These are phyloP conservation scores for Mrakia gelida DNA, from an alignment of 768 basidiomycete species.

Conservation along the genomic window DNA sequence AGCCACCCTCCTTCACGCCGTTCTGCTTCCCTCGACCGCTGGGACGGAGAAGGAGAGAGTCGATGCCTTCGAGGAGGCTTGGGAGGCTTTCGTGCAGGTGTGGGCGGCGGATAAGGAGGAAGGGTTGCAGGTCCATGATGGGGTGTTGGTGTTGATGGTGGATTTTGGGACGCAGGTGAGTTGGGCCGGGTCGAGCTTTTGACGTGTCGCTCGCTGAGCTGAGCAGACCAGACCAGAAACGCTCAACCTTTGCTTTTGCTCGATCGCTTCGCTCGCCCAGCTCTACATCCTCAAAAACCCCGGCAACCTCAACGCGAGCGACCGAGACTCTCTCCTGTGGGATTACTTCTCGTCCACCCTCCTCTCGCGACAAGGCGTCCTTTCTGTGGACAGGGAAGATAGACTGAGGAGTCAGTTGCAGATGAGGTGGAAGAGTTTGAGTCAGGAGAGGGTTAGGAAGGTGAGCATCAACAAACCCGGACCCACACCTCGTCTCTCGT, in stretches of 20 bases:
- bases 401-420: background rate
- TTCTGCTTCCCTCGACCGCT: background rate
- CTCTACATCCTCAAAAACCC: background rate
- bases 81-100: background rate
- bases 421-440: background rate
- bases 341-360: background rate
- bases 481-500: background rate
- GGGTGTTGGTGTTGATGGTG: background rate
- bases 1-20: background rate
- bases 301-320: background rate
- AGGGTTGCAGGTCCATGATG: background rate
- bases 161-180: constrained; percentile 12
- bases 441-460: background rate
- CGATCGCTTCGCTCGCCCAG: background rate
- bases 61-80: background rate
- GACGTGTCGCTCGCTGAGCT: background rate
- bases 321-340: background rate
- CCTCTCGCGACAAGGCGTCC: background rate
- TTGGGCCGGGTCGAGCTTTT: too few relatives aligned
- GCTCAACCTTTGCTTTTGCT: too few relatives aligned
- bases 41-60: background rate
- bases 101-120: background rate
- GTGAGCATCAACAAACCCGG: background rate
- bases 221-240: too few relatives aligned
- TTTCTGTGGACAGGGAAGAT: background rate